Conservation (phyloP, 2,329 filamentous ascomycete genomes). For the Thyridium curvatum region DNA sequence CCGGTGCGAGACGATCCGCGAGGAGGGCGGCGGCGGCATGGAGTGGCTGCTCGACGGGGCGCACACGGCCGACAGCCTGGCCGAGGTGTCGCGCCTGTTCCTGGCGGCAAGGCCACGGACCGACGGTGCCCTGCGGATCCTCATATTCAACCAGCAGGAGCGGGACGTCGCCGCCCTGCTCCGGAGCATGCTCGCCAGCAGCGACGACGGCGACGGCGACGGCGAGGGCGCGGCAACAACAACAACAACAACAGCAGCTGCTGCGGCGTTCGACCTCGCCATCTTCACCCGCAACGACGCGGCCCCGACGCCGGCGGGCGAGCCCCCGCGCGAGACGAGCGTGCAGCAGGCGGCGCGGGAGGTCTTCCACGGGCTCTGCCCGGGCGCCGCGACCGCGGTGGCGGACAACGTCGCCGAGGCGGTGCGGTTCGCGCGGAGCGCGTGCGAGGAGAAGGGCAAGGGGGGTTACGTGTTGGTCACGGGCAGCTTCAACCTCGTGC, state of each 20-base stretch:
- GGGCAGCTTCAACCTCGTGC: constrained; percentile 41
- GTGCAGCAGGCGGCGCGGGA: background rate
- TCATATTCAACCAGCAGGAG: constrained; percentile 88
- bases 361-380: constrained; percentile 2
- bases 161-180: constrained; percentile 50
- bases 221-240: constrained; percentile 17
- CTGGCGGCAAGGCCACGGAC: constrained; percentile 12
- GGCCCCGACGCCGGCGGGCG: background rate
- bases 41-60: constrained; percentile 87
- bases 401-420: constrained; percentile 50
- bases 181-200: constrained; percentile 31
- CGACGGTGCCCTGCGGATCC: constrained; percentile 26
- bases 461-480: constrained; percentile 38
- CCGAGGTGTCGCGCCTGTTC: constrained; percentile 79
- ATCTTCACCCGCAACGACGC: constrained; percentile 10
- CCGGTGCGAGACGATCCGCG: constrained; percentile 51
- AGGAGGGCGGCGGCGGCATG: background rate
- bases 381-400: constrained; percentile 21
- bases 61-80: constrained; percentile 86
- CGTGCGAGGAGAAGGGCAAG: constrained; percentile 18
- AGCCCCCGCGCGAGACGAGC: background rate
- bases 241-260: constrained; percentile 32
- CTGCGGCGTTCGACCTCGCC: constrained; percentile 11
- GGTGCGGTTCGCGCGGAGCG: constrained; percentile 35
- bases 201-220: constrained; percentile 21